Evolutionary conservation across 2,329 filamentous ascomycete species (phyloP).

Genomic region (Colletotrichum karsti): DNA sequence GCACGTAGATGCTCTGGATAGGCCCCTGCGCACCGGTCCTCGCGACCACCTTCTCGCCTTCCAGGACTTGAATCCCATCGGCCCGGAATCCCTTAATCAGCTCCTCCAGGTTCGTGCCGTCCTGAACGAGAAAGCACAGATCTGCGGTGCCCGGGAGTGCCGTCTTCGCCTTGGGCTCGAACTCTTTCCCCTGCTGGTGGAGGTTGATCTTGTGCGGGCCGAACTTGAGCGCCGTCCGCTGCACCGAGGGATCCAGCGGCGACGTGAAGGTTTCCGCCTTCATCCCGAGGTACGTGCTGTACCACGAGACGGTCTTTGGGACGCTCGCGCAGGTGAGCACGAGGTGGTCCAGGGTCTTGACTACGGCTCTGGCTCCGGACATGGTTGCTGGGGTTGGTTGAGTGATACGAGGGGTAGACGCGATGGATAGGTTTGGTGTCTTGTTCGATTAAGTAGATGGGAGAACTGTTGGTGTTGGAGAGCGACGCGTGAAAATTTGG

Average conservation of each 20-base stretch:
- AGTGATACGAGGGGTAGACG: no score
- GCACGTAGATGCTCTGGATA: conserved; percentile 65
- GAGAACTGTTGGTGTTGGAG: no score
- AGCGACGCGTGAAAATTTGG: no score
- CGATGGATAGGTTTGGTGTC: background rate
- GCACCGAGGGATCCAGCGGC: conserved; percentile 40
- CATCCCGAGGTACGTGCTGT: conserved; percentile 66
- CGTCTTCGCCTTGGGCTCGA: conserved; percentile 64
- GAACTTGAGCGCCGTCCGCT: conserved; percentile 63
- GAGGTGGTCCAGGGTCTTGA: conserved; percentile 65
- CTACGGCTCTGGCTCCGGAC: conserved; percentile 31
- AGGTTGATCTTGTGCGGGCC: conserved; percentile 70
- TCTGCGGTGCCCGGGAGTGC: conserved; percentile 66
- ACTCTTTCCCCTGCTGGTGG: conserved; percentile 65
- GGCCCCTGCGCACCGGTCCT: conserved; percentile 64
- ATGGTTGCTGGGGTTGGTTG: background rate
- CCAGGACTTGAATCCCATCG: conserved; percentile 56
- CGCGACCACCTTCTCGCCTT: conserved; percentile 59
- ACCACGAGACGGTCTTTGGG: conserved; percentile 59
- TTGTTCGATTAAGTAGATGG: background rate
- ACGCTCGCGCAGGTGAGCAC: conserved; percentile 66
- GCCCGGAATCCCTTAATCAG: conserved; percentile 51
- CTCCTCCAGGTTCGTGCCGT: conserved; percentile 50
- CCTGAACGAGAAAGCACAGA: conserved; percentile 65
- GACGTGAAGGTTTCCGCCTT: conserved; percentile 59